Evolutionary conservation across 192 early-diverging fungal genomes (phyloP), one percentile per base, ranked within the genome.

Genomic region (Obelidium mucronatum): DNA sequence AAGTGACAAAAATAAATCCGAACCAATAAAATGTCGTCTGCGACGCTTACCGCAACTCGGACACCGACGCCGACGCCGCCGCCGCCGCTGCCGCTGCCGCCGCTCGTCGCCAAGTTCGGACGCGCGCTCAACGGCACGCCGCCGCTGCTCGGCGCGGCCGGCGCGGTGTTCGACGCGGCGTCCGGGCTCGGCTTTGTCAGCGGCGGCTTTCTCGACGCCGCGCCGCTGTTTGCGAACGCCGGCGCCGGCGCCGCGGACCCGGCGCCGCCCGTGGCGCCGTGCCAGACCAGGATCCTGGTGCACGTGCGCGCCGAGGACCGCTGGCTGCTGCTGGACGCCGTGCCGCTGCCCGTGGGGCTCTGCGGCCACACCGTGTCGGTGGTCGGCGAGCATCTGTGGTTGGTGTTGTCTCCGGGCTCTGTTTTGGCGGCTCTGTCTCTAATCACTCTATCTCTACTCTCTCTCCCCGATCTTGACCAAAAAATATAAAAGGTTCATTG

Each of bases 341-440:
- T 33, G 60, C 36, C 35, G 17, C 59, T 77, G 59, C 76, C 76
- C 4, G 66, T 70, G 4, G 76, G 76, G 15, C 54, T 77, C 42
- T 77, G 76, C 58, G 65, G 76, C 8, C 76, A 77, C 42, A 70
- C 76, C 8, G 33, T 68, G 48, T 71, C 76, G 1, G 42, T 39
- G n/a, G 26, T 17, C 19, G 28, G 51, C 19, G 31, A 51, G 17
- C 30, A 51, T 8, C 67, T 69, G 17, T 70, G 64, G 62, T 39
- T 31, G 40, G 67, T 52, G 30, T 22, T 40, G 39, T 36, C 40
- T 6, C 62, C 55, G 6, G 30, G 48, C 48, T 13, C 11, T 51
- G 48, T 22, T 22, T 8, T 13, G 48, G 48, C 48, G 48, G 22
- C 31, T 60, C n/a, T 15, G 30, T 30, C 31, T 30, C 30, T 30